Evolutionary conservation across 495 filamentous ascomycete species (phyloP).

Genomic region (Stereocaulon alpinum): DNA sequence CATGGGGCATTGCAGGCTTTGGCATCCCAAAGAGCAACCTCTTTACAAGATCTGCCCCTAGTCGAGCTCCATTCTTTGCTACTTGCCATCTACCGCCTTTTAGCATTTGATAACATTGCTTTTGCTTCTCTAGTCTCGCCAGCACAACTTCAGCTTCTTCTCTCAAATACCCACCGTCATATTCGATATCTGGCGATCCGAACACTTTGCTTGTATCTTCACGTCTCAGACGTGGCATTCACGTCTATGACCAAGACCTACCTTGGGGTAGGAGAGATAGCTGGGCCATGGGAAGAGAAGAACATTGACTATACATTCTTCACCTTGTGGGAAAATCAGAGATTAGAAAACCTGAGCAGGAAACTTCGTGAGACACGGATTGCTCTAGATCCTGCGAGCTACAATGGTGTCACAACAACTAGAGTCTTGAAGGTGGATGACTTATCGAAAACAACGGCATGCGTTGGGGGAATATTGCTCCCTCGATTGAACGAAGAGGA

Average conservation of each 20-base stretch:
- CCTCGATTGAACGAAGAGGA: constrained; percentile 50
- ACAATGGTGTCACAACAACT: constrained; percentile 20
- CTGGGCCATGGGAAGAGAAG: constrained; percentile 65
- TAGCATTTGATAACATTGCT: constrained; percentile 57
- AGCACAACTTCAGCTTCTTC: constrained; percentile 54
- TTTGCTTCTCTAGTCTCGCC: constrained; percentile 54
- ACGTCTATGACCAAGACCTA: constrained; percentile 58
- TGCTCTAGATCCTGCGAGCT: constrained; percentile 14
- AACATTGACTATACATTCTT: constrained; percentile 77
- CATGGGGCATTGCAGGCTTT: constrained; percentile 11
- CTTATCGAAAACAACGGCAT: constrained; percentile 41
- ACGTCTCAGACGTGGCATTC: constrained; percentile 67
- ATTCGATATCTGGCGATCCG: constrained; percentile 75
- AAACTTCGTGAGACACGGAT: constrained; percentile 32
- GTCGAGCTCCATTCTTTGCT: constrained; percentile 37
- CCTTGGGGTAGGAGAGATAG: constrained; percentile 48
- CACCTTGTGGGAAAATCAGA: constrained; percentile 63
- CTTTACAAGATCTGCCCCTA: constrained; percentile 31
- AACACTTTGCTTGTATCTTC: constrained; percentile 65
- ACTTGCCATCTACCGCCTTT: constrained; percentile 63
- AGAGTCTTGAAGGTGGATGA: constrained; percentile 31
- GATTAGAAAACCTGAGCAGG: constrained; percentile 32
- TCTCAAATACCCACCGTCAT: constrained; percentile 46
- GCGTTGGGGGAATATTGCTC: constrained; percentile 55
- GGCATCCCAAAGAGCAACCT: constrained; percentile 33